A percentile compares a stretch with the other conserved stretches of the same genome.
Conservation (phyloP, 1,139 yeast species). For the Geotrichum restrictum region DNA sequence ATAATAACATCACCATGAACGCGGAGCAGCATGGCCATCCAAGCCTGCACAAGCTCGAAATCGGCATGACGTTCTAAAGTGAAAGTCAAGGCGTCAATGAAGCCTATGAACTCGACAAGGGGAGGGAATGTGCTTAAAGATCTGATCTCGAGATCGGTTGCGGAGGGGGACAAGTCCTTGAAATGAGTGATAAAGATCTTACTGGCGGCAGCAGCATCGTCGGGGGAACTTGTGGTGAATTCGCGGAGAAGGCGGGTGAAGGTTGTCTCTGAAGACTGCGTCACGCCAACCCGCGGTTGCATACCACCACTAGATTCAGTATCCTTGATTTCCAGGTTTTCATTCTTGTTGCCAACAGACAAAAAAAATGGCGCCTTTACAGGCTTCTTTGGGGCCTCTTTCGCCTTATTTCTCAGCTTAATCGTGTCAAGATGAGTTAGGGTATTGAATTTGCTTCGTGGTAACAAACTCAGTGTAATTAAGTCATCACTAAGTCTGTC, state of each 20-base stretch:
- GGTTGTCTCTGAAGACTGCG: conserved; percentile 57
- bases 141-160: conserved; percentile 80
- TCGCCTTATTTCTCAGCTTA: conserved; percentile 82
- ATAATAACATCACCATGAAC: conserved; percentile 81
- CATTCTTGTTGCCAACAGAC: conserved; percentile 48
- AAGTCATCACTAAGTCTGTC: conserved; percentile 63
- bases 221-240: conserved; percentile 32
- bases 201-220: background rate
- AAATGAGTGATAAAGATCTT: conserved; percentile 52
- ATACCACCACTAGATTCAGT: conserved; percentile 31
- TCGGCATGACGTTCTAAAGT: conserved; percentile 59
- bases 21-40: conserved; percentile 68
- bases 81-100: conserved; percentile 59
- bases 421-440: conserved; percentile 78
- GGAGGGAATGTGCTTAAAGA: conserved; percentile 66
- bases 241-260: conserved; percentile 68
- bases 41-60: conserved; percentile 71
- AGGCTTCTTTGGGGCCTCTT: conserved; percentile 82
- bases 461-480: conserved; percentile 70
- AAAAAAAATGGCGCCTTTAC: conserved; percentile 80
- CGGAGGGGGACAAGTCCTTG: conserved; percentile 67
- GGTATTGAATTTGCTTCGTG: conserved; percentile 75
- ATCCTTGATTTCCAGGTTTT: conserved; percentile 41
- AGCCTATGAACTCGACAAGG: conserved; percentile 57
- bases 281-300: conserved; percentile 19